Evolutionary conservation across 805 yeast genomes (phyloP).

Genomic region (Monosporozyma unispora): DNA sequence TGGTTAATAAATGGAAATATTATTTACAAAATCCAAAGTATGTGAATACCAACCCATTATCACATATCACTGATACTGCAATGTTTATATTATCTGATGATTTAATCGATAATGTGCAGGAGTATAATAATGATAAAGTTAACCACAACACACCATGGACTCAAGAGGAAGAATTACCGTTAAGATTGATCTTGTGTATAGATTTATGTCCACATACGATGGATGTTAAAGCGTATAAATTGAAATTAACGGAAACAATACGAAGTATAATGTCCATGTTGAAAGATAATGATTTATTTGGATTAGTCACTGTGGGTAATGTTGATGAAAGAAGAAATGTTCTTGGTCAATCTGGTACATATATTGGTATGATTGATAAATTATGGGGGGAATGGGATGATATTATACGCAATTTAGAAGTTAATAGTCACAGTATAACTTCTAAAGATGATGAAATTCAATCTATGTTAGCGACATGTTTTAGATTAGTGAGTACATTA

Average conservation of each 20-base stretch:
- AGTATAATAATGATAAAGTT: neutral
- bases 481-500: constrained; percentile 12
- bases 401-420: constrained; percentile 32
- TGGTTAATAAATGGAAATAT: constrained; percentile 37
- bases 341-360: constrained; percentile 30
- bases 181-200: constrained; percentile 37
- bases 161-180: constrained; percentile 18
- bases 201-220: constrained; percentile 22
- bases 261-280: constrained; percentile 24
- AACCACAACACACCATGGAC: constrained; percentile 11
- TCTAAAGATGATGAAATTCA: constrained; percentile 11
- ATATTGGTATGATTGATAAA: constrained; percentile 37
- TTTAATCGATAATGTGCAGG: neutral
- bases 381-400: constrained; percentile 44
- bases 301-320: constrained; percentile 40
- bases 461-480: constrained; percentile 19
- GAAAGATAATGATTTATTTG: constrained; percentile 35
- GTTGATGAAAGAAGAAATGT: constrained; percentile 28
- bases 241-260: constrained; percentile 21
- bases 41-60: constrained; percentile 15
- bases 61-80: constrained; percentile 43
- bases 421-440: constrained; percentile 11
- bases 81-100: constrained; percentile 36
- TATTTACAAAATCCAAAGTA: constrained; percentile 14
- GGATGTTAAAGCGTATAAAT: constrained; percentile 23